Evolutionary conservation across 1,139 yeast genomes (phyloP).

Genomic region (Kurtzmaniella quercitrusa): DNA sequence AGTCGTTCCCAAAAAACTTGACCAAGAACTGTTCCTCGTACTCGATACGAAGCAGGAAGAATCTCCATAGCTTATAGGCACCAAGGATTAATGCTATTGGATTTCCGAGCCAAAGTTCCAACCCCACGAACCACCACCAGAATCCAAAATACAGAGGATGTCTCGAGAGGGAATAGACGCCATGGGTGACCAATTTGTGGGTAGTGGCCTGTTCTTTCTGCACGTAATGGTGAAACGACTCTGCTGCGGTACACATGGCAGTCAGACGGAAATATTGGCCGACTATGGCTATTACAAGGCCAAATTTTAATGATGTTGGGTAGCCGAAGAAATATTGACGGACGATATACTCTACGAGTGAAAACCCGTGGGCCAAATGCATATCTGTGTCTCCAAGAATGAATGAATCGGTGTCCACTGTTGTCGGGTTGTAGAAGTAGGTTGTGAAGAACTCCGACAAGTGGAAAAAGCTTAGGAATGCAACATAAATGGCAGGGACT

Average conservation of each 20-base stretch:
- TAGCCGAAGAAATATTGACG: conserved; percentile 3
- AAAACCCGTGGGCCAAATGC: conserved; percentile 51
- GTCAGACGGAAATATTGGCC: conserved; percentile 70
- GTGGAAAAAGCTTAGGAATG: conserved; percentile 62
- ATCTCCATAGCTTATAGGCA: conserved; percentile 47
- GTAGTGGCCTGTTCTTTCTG: conserved; percentile 47
- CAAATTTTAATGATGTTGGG: conserved; percentile 22
- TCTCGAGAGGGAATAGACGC: conserved; percentile 62
- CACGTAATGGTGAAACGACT: conserved; percentile 81
- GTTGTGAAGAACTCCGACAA: conserved; percentile 78
- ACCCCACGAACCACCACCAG: conserved; percentile 90
- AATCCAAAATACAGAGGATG: conserved; percentile 94
- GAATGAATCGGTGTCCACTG: conserved; percentile 72
- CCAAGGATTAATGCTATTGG: conserved; percentile 23
- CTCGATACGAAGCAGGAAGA: conserved; percentile 62
- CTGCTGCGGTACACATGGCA: conserved; percentile 87
- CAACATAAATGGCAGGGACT: conserved; percentile 16
- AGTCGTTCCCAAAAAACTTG: conserved; percentile 66
- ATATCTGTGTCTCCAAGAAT: conserved; percentile 71
- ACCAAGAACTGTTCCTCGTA: conserved; percentile 67
- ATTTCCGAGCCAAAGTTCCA: conserved; percentile 68
- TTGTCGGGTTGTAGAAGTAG: conserved; percentile 61
- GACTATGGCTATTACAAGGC: conserved; percentile 39
- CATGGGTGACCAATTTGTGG: conserved; percentile 68
- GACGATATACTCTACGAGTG: conserved; percentile 21